Evolutionary conservation across 495 filamentous ascomycete genomes (phyloP).

Genomic region (Daldinia caldariorum): DNA sequence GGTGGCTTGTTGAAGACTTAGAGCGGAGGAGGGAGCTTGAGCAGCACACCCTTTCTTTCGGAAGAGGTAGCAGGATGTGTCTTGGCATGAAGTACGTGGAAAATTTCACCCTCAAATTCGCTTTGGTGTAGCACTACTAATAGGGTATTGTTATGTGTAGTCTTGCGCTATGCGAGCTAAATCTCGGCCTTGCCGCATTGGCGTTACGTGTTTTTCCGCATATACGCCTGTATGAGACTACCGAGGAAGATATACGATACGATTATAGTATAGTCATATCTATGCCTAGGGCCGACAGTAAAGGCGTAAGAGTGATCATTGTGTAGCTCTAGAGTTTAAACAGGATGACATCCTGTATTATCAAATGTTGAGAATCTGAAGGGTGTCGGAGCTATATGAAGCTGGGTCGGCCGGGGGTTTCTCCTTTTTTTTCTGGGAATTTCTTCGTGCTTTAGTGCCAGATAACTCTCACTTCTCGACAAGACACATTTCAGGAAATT

Average conservation of each 20-base stretch:
- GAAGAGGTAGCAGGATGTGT: conserved; percentile 25
- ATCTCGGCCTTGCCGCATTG: conserved; percentile 39
- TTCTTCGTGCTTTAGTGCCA: too few relatives aligned
- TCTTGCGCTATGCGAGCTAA: conserved; percentile 50
- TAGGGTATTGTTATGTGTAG: conserved; percentile 3
- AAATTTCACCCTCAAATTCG: not conserved
- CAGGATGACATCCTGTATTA: not conserved
- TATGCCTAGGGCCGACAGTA: conserved; percentile 22
- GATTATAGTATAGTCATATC: conserved; percentile 39
- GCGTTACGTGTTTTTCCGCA: conserved; percentile 38
- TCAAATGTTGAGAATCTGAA: not conserved
- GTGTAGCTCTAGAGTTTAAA: conserved; percentile 1
- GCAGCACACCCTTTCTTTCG: conserved; percentile 17
- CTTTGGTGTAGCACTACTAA: conserved; percentile 37
- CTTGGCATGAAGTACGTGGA: conserved; percentile 24
- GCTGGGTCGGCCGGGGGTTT: too few relatives aligned
- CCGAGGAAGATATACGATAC: conserved; percentile 37
- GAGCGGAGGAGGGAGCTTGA: conserved; percentile 14
- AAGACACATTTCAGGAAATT: too few relatives aligned
- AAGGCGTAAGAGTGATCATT: conserved; percentile 44
- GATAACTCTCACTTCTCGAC: too few relatives aligned
- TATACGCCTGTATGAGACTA: conserved; percentile 45
- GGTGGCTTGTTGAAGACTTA: conserved; percentile 13
- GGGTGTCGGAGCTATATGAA: not conserved
- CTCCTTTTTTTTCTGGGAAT: too few relatives aligned